Evolutionary conservation across 768 basidiomycete genomes (phyloP), one percentile per base, ranked within the genome.

Genomic region (Filobasidium wieringae): DNA sequence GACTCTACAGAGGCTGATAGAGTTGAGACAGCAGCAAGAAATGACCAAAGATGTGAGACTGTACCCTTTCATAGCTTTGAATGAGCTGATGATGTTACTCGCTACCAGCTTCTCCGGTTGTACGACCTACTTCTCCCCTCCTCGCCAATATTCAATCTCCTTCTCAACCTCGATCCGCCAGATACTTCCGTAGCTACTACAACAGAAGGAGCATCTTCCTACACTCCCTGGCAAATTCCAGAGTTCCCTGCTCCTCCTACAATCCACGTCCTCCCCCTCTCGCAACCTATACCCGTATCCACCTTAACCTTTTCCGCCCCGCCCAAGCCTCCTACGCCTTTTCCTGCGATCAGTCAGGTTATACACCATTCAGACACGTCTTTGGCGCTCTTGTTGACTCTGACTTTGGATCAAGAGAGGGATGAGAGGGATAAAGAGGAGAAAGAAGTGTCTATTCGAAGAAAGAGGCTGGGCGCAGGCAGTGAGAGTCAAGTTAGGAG

Each of bases 61-160:
- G 30, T 9, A 36, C 15, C 32, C 26, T 27, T 27, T 19, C 19
- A 14, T 14, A 37, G n/a, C 9, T 9, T 9, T 9, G 36, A 37
- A 37, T 9, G 36, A n/a, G n/a, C n/a, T 37, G 22, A 31, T 59
- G 55, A 39, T 26, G 8, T 24, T n/a, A 41, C 51, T 59, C 30
- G 15, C 59, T 17, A 29, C 7, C 51, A 93, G 88, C 65, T 93
- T 24, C 79, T 84, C 41, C 76, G 80, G 31, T 79, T 83, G 0
- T 77, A 97, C 12, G 78, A 78, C 7, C 77, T 84, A 32, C 77
- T 90, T 14, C 83, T 97, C 9, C 86, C 89, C 0, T 80, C 81
- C 6, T 89, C 90, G 4, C 74, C 80, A 0, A 69, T 84, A 1
- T 85, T 83, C 64, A 60, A 76, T 0, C 76, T 83, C 1, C 76